These are phyloP conservation scores for Trichoderma orchidacearum DNA, from an alignment of 495 filamentous ascomycete species.

Conservation along the genomic window DNA sequence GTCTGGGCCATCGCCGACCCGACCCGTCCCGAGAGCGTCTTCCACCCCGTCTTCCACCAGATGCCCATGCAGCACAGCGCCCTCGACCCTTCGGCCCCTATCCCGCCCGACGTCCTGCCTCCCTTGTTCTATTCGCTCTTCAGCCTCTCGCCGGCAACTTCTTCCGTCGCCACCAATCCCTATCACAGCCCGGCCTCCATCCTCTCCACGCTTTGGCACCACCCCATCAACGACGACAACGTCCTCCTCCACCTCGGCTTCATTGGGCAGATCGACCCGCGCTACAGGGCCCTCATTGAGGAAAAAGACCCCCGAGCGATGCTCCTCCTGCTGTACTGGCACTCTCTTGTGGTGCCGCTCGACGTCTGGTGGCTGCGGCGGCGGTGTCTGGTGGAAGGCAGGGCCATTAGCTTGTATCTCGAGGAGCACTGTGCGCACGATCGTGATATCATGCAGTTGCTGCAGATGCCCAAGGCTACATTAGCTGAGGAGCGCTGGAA, in stretches of 20 bases:
- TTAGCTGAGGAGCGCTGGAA: not conserved
- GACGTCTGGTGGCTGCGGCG: constrained; percentile 24
- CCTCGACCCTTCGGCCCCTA: not conserved
- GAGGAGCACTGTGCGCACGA: constrained; percentile 7
- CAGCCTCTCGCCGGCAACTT: not conserved
- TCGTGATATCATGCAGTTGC: not conserved
- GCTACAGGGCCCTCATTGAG: not conserved
- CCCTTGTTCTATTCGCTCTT: constrained; percentile 1
- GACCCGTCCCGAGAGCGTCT: constrained; percentile 3
- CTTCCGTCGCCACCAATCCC: not conserved
- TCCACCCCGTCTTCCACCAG: not conserved
- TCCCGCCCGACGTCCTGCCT: not conserved
- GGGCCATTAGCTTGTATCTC: constrained; percentile 18
- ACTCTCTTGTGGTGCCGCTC: constrained; percentile 19
- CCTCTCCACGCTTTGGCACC: constrained; percentile 20
- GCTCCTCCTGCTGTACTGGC: constrained; percentile 26
- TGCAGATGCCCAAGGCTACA: constrained; percentile 7
- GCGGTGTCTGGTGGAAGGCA: constrained; percentile 21
- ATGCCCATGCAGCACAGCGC: not conserved
- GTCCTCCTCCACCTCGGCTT: constrained; percentile 9
- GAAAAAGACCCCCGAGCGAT: constrained; percentile 24
- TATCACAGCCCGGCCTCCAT: constrained; percentile 20
- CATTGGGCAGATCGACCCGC: not conserved
- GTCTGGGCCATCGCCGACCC: constrained; percentile 11
- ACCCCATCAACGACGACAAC: constrained; percentile 14